phyloP scores from a whole-genome alignment of 805 yeast genomes.

The Priceomyces castillae region DNA sequence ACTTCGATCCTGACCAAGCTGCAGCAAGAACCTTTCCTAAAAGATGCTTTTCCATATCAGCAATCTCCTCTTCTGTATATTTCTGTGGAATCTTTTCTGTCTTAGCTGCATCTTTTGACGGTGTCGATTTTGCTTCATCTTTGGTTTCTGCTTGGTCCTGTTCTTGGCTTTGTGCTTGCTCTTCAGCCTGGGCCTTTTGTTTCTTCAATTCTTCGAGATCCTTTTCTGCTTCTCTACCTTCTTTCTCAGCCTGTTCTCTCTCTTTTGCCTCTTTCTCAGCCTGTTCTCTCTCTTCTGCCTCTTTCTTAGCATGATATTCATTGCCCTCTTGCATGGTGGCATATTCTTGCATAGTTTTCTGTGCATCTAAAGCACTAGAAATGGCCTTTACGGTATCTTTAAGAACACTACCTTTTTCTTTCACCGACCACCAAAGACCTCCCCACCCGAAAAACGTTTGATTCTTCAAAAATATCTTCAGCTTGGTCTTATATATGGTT shows the following conservation, averaged over 20 bases:
- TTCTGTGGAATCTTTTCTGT: constrained; percentile 31
- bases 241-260: constrained; percentile 15
- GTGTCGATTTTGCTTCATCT: constrained; percentile 11
- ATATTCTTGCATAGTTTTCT: constrained; percentile 70
- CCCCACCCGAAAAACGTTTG: constrained; percentile 64
- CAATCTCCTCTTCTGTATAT: constrained; percentile 57
- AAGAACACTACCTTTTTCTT: constrained; percentile 71
- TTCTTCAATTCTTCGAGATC: constrained; percentile 13
- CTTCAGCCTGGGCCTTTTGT: no score
- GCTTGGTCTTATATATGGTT: constrained; percentile 62
- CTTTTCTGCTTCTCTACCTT: constrained; percentile 11
- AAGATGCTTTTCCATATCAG: constrained; percentile 68
- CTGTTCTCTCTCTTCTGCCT: constrained; percentile 26
- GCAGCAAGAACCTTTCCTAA: constrained; percentile 81
- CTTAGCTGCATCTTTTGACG: constrained; percentile 9
- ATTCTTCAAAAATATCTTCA: constrained; percentile 60
- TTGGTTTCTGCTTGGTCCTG: constrained; percentile 25
- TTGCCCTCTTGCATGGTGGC: constrained; percentile 62
- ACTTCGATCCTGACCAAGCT: constrained; percentile 81
- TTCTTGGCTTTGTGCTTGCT: constrained; percentile 10
- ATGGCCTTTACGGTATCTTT: constrained; percentile 71
- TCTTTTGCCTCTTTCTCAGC: constrained; percentile 14
- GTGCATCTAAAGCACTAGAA: constrained; percentile 75
- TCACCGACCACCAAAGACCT: constrained; percentile 65
- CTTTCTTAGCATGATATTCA: constrained; percentile 40